Conservation (phyloP, 73 alveolate genomes). For the Paramecium biaurelia region DNA sequence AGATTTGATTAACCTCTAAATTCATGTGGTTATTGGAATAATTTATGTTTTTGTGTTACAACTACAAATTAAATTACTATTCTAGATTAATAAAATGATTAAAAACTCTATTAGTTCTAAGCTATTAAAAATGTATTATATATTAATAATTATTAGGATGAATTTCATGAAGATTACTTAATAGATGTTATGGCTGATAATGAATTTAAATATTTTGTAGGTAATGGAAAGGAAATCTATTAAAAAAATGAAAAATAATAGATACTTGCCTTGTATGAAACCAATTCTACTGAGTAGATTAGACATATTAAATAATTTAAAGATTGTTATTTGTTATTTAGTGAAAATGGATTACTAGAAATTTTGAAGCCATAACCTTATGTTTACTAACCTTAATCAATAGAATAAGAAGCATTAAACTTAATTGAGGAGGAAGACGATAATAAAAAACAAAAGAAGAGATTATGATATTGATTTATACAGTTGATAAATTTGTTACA, state of each 20-base stretch:
- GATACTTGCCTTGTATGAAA: not conserved
- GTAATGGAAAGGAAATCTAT: not conserved
- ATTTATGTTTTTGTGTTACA: constrained; percentile 30
- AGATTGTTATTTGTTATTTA: not conserved
- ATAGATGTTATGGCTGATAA: not conserved
- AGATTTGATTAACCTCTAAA: constrained; percentile 60
- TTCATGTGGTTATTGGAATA: constrained; percentile 54
- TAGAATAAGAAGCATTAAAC: not conserved
- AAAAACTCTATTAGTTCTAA: not conserved
- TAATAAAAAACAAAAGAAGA: not conserved
- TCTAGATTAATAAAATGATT: not conserved
- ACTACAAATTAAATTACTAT: constrained; percentile 15
- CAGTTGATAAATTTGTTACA: too few relatives aligned
- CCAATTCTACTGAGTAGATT: not conserved
- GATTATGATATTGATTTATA: not conserved
- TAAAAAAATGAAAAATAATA: constrained; percentile 12
- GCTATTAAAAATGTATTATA: not conserved
- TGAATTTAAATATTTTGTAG: not conserved
- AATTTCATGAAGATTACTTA: not conserved
- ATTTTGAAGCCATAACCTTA: not conserved
- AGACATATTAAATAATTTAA: not conserved
- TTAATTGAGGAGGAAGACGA: not conserved
- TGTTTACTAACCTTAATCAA: not conserved
- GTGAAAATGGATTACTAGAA: constrained; percentile 37
- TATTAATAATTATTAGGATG: not conserved